A percentile compares a stretch with the other conserved stretches of the same genome.
phyloP scores from a whole-genome alignment of 192 early-diverging fungal genomes.

The Coemansia sp. region DNA sequence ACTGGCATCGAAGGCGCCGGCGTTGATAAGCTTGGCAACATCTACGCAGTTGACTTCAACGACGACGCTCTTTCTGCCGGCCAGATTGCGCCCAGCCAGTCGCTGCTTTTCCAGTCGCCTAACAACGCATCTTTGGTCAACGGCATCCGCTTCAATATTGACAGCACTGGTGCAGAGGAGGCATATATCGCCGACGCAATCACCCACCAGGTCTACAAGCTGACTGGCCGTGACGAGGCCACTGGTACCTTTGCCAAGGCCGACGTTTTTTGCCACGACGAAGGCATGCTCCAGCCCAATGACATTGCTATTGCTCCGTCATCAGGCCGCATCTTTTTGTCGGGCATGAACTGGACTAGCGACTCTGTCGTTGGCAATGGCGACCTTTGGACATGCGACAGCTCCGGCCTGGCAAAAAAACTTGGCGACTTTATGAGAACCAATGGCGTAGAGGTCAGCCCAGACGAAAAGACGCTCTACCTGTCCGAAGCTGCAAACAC shows the following conservation, averaged over 20 bases:
- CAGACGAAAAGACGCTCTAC: constrained; percentile 56
- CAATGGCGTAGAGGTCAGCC: constrained; percentile 59
- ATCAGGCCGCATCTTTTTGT: constrained; percentile 39
- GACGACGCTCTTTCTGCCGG: constrained; percentile 6
- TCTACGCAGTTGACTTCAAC: constrained; percentile 14
- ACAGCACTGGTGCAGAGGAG: constrained; percentile 8
- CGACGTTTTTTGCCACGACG: constrained; percentile 32
- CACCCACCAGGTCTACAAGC: constrained; percentile 3
- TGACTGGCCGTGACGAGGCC: neutral
- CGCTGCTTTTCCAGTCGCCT: constrained; percentile 2
- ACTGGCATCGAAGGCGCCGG: constrained; percentile 11
- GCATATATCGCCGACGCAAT: constrained; percentile 11
- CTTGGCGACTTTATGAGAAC: constrained; percentile 51
- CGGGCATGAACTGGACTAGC: constrained; percentile 49
- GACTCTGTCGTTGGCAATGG: constrained; percentile 46
- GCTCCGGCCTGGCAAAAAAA: constrained; percentile 28
- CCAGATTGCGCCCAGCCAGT: constrained; percentile 11
- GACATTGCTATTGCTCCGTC: constrained; percentile 50
- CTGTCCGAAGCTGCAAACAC: constrained; percentile 55
- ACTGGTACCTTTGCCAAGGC: constrained; percentile 11
- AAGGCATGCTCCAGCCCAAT: constrained; percentile 51
- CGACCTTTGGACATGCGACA: constrained; percentile 55
- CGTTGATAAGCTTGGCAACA: constrained; percentile 10
- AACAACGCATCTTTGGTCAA: constrained; percentile 5
- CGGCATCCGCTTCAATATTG: constrained; percentile 14